A percentile compares a stretch with the other conserved stretches of the same genome.
These are phyloP conservation scores for Puccinia novopanici DNA, from an alignment of 1,284 basidiomycete species.

Conservation along the genomic window DNA sequence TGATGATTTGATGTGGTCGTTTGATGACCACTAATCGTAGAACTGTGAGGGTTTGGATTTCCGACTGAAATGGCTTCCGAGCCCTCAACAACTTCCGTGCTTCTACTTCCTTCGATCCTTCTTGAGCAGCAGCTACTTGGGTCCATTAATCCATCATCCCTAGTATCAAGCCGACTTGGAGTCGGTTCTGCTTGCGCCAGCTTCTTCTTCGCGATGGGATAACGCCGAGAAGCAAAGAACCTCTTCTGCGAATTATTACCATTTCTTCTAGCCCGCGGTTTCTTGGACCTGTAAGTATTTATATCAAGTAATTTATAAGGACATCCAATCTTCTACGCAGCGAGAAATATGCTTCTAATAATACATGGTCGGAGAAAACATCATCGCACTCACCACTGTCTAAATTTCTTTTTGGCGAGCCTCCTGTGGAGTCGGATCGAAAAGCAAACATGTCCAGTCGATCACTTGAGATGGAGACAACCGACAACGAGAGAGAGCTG, in stretches of 20 bases:
- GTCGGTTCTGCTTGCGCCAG: neutral
- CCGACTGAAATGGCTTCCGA: constrained; percentile 3
- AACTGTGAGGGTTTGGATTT: neutral
- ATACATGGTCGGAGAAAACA: neutral
- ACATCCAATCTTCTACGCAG: too few relatives aligned
- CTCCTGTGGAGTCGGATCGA: neutral
- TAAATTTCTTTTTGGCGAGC: constrained; percentile 2
- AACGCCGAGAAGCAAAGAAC: neutral
- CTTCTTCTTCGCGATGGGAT: neutral
- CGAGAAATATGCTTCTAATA: neutral
- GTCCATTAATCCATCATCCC: too few relatives aligned
- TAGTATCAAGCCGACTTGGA: neutral
- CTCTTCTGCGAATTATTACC: neutral
- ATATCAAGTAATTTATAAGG: neutral
- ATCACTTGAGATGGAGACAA: neutral
- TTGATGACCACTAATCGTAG: neutral
- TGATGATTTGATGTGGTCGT: constrained; percentile 15
- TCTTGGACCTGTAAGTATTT: constrained; percentile 4
- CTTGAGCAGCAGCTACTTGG: neutral
- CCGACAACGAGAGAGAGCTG: too few relatives aligned
- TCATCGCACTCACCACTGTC: neutral
- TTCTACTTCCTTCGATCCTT: neutral
- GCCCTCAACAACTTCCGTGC: neutral
- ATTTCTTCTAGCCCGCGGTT: neutral
- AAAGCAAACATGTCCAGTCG: neutral